Evolutionary conservation across 495 filamentous ascomycete species (phyloP), one percentile per base, ranked within the genome.

Genomic region (Neurospora tetraspora): DNA sequence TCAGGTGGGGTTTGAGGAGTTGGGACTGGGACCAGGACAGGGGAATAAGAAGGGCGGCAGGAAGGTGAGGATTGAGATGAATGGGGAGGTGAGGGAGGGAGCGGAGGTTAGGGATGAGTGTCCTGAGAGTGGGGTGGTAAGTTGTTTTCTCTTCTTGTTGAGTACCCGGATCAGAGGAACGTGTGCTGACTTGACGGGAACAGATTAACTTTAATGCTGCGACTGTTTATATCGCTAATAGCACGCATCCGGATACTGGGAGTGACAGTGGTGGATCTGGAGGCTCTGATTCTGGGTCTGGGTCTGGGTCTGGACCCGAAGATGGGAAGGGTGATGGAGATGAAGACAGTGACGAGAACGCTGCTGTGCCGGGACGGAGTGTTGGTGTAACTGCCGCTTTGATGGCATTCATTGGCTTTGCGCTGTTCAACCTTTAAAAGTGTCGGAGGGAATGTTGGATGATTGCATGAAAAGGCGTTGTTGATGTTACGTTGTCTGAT

Each of bases 41-140:
- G 43, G n/a, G n/a, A 47, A 38, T 43, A 69, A 59, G 31, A 31
- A 70, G 43, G 18, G 20, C 31, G 18, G 14, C 18, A 68, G 71
- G 14, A 73, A 47, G 27, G 68, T 73, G n/a, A 43, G n/a, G n/a
- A 69, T 73, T 18, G 47, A 39, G 8, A 73, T 73, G 65, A 38
- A 53, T 16, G 23, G 39, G 9, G 34, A 69, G 31, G 53, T 42
- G 5, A 43, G 36, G 2, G 16, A 10, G 9, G 71, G 71, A 5
- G 10, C 18, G 27, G 39, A 39, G 12, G 59, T 73, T 14, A 73
- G 65, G 5, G 39, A 61, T 10, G 31, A 38, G 4, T 73, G 71
- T 43, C 68, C 68, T 20, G 68, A 16, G 34, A 59, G 27, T n/a
- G 12, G 39, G 5, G 65, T 70, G 18, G 68, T 73, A 5, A 70